Percentiles rank a stretch among this genome's conserved stretches.
These are phyloP conservation scores for Microsporum audouinii DNA, from an alignment of 2,329 filamentous ascomycete genomes.

Conservation along the genomic window DNA sequence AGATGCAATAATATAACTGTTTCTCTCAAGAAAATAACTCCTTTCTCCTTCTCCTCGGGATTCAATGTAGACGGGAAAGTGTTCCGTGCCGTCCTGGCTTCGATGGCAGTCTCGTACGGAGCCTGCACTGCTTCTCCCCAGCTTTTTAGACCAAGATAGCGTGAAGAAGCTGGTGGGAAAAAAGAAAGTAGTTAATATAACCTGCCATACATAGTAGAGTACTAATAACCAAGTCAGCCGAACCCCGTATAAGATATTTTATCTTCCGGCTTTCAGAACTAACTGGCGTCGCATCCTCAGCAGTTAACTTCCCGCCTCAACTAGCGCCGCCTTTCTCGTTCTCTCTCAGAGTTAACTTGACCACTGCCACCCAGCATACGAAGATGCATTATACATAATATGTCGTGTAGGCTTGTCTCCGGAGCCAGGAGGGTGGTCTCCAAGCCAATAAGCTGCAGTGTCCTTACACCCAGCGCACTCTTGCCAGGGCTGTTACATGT, in stretches of 20 bases:
- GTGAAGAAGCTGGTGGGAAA: neutral
- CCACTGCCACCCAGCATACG: neutral
- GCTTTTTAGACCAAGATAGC: neutral
- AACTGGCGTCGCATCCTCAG: no score
- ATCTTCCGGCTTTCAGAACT: no score
- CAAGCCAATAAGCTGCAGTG: neutral
- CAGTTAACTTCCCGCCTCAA: no score
- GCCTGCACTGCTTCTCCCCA: neutral
- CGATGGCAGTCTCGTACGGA: neutral
- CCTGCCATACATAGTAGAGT: no score
- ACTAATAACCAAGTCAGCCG: no score
- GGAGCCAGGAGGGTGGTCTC: neutral
- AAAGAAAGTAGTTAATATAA: neutral
- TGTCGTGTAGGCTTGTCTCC: neutral
- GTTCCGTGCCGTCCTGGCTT: neutral
- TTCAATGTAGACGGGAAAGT: neutral
- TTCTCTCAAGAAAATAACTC: neutral
- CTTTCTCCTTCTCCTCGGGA: neutral
- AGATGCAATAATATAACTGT: neutral
- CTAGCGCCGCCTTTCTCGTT: neutral
- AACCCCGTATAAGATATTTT: no score
- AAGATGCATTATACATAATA: neutral
- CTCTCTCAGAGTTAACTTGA: neutral
- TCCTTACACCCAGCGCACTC: neutral
- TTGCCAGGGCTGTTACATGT: neutral